Conservation (phyloP, 768 basidiomycete species). For the Russula virescens region DNA sequence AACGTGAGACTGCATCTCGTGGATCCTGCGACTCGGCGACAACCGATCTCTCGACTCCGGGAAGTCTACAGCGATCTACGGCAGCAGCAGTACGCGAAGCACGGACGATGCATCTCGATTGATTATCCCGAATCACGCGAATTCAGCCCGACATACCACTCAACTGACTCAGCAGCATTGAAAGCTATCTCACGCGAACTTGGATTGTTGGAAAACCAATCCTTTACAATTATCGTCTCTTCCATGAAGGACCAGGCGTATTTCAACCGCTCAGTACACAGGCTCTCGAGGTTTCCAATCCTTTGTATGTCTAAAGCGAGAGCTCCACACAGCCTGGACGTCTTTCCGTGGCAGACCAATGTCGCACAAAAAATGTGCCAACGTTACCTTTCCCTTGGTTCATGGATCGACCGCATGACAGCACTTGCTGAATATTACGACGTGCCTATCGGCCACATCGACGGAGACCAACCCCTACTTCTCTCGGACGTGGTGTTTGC, state of each 20-base stretch:
- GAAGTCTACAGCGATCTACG: constrained; percentile 64
- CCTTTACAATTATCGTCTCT: constrained; percentile 73
- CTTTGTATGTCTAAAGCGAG: constrained; percentile 81
- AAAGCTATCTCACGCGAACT: constrained; percentile 87
- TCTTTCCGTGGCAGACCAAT: constrained; percentile 85
- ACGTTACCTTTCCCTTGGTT: constrained; percentile 72
- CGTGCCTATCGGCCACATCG: constrained; percentile 87
- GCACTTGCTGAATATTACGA: constrained; percentile 87
- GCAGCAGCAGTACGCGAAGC: constrained; percentile 42
- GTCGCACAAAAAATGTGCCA: constrained; percentile 78
- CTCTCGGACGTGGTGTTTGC: constrained; percentile 90
- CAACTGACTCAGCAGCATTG: constrained; percentile 70
- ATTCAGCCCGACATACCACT: constrained; percentile 70
- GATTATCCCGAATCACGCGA: constrained; percentile 58
- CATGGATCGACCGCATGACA: constrained; percentile 74
- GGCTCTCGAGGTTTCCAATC: constrained; percentile 79
- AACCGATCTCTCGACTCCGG: constrained; percentile 70
- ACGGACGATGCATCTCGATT: constrained; percentile 44
- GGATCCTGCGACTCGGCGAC: constrained; percentile 83
- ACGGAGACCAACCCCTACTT: constrained; percentile 83
- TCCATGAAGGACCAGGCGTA: constrained; percentile 80
- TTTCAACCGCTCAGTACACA: constrained; percentile 67
- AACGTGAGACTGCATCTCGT: constrained; percentile 78
- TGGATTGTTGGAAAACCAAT: constrained; percentile 64
- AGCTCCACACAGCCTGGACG: constrained; percentile 64